Percentiles rank a stretch among this genome's conserved stretches.
These are phyloP conservation scores for Globisporangium polare DNA, from an alignment of 352 stramenopile species.

Conservation along the genomic window DNA sequence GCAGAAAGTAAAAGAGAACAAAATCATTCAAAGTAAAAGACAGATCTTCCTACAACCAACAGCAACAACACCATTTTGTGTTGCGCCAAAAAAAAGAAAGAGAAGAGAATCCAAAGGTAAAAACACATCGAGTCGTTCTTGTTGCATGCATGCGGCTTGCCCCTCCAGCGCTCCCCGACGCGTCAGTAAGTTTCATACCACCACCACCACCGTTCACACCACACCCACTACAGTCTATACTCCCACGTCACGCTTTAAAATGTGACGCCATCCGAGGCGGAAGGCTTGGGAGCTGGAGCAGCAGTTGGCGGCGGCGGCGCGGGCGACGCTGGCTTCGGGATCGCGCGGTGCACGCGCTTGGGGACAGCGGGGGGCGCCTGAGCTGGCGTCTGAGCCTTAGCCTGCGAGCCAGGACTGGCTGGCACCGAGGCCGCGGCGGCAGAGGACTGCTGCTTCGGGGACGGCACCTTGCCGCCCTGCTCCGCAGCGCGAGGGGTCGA, in stretches of 20 bases:
- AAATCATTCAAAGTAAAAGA: slow-evolving; percentile 4
- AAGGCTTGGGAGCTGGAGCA: slow-evolving; percentile 11
- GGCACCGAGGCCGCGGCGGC: slow-evolving; percentile 18
- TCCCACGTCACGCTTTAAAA: slow-evolving; percentile 13
- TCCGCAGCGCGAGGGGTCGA: not conserved
- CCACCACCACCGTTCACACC: slow-evolving; percentile 3
- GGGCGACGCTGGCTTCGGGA: slow-evolving; percentile 18
- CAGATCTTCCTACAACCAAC: slow-evolving; percentile 8
- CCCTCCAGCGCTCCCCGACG: slow-evolving; percentile 1
- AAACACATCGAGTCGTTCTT: slow-evolving; percentile 12
- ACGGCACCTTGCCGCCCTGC: slow-evolving; percentile 17
- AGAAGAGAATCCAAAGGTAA: slow-evolving; percentile 10
- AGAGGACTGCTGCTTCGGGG: slow-evolving; percentile 26
- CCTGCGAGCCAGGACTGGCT: slow-evolving; percentile 10
- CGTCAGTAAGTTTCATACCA: slow-evolving; percentile 13
- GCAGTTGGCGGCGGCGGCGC: slow-evolving; percentile 9
- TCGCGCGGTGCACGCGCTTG: slow-evolving; percentile 19
- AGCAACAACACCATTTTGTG: slow-evolving; percentile 3
- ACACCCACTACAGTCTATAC: not conserved
- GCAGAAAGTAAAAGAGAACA: not conserved
- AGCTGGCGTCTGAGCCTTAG: not conserved
- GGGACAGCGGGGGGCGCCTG: slow-evolving; percentile 7
- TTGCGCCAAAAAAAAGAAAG: slow-evolving; percentile 2
- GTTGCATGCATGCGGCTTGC: slow-evolving; percentile 3
- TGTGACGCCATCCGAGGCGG: slow-evolving; percentile 6